These are phyloP conservation scores for Cyclotella atomus DNA, from an alignment of 108 stramenopile genomes.

Conservation along the genomic window DNA sequence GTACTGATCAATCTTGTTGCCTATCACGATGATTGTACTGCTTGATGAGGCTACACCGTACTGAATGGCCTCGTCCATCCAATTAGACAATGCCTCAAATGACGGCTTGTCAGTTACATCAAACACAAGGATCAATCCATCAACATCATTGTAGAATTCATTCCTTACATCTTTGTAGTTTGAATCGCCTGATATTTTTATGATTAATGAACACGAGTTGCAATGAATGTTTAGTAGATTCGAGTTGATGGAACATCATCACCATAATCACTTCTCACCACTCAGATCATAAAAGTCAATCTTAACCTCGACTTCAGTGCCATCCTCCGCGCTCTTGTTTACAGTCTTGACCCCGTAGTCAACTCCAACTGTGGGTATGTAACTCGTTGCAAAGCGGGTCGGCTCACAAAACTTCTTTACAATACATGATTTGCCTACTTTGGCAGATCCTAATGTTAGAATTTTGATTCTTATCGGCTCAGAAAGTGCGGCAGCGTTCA, in stretches of 20 bases:
- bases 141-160: conserved; percentile 84
- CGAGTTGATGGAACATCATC: not conserved
- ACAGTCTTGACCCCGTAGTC: conserved; percentile 85
- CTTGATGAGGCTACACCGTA: conserved; percentile 49
- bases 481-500: not conserved
- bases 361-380: conserved; percentile 81
- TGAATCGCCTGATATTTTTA: conserved; percentile 58
- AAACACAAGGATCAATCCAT: conserved; percentile 67
- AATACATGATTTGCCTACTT: conserved; percentile 74
- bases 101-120: conserved; percentile 57
- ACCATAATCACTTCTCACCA: conserved; percentile 6
- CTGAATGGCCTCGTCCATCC: conserved; percentile 60
- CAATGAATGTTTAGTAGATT: conserved; percentile 47
- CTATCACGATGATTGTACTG: conserved; percentile 65
- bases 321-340: conserved; percentile 41
- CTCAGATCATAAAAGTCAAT: conserved; percentile 47
- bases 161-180: conserved; percentile 84
- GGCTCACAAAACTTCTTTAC: conserved; percentile 85
- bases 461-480: conserved; percentile 65
- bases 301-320: conserved; percentile 46
- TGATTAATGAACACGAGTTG: too few relatives aligned
- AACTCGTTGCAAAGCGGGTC: conserved; percentile 65
- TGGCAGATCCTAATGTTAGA: conserved; percentile 64
- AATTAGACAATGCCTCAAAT: conserved; percentile 64
- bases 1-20: conserved; percentile 65